Evolutionary conservation across 2,329 filamentous ascomycete genomes (phyloP), one percentile per base, ranked within the genome.

Genomic region (Neopestalotiopsis rosae): DNA sequence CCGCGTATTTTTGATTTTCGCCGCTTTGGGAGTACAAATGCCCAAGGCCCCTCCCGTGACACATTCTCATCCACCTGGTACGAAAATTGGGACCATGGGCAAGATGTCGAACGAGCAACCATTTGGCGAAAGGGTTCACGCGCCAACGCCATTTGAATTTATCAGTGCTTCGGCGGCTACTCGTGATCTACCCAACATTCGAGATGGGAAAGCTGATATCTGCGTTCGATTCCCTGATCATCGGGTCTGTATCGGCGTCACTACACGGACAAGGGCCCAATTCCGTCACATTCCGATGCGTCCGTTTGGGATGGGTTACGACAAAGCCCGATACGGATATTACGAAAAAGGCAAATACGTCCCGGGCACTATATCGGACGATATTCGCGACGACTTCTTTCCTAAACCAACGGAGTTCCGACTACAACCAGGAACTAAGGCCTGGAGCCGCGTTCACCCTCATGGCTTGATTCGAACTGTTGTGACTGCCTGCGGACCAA

Each of bases 151-250:
- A 0, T 94, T 94, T 73, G 74, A 82, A 0, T 89, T 85, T 68
- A 77, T 90, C 1, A 87, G 84, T 0, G 86, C 88, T 0, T 72
- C 71, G 1, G 81, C 89, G n/a, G 88, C 86, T 0, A 88, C 87
- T 0, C 77, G 77, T 0, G 90, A 92, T 70, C 81, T 97, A 0
- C 91, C 91, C 0, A 70, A 81, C 0, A 87, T 95, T 3, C 82
- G 86, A 12, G 91, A 94, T 71, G 87, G 83, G 0, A 88, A 88
- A 45, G 80, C 87, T 0, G 88, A 90, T 40, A 85, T 87, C 1
- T 94, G 92, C 72, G 84, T 92, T 1, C 74, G 80, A 0, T 89
- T 86, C 69, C 93, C 93, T 0, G 92, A 95, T 73, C 93, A 96
- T 74, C 84, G 91, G 0, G 76, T 86, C 0, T 76, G 81, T n/a